Conservation (phyloP, 1,284 basidiomycete genomes). For the Rhodotorula sp. region DNA sequence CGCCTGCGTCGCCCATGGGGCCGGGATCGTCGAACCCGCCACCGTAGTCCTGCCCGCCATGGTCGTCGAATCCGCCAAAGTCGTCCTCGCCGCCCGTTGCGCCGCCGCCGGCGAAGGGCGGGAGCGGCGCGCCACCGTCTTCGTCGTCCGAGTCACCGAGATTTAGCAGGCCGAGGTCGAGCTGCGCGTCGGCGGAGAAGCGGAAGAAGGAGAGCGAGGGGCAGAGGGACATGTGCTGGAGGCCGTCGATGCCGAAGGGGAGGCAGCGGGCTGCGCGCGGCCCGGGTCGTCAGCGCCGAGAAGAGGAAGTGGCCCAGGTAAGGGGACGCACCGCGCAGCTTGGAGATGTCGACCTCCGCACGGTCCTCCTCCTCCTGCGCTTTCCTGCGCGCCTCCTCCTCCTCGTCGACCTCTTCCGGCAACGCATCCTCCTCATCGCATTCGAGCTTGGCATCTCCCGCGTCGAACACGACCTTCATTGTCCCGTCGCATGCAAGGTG, state of each 20-base stretch:
- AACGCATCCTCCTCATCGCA: conserved; percentile 70
- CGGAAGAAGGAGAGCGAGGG: conserved; percentile 77
- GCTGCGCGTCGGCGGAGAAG: conserved; percentile 56
- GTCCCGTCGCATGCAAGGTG: conserved; percentile 72
- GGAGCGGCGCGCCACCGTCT: conserved; percentile 44
- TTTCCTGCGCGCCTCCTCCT: conserved; percentile 63
- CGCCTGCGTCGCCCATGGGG: conserved; percentile 52
- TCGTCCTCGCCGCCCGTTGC: conserved; percentile 32
- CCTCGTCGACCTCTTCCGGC: conserved; percentile 54
- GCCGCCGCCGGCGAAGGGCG: neutral
- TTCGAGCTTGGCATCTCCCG: conserved; percentile 77
- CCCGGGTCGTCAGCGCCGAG: neutral
- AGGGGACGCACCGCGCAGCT: conserved; percentile 53
- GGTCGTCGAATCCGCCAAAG: conserved; percentile 53
- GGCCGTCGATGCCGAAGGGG: conserved; percentile 46
- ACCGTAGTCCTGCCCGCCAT: conserved; percentile 43
- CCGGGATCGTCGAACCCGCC: conserved; percentile 59
- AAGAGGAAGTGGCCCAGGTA: no score
- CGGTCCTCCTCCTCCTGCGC: conserved; percentile 52
- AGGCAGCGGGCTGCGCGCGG: conserved; percentile 4
- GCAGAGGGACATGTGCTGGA: conserved; percentile 67
- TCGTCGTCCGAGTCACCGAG: conserved; percentile 48
- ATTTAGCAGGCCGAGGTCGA: conserved; percentile 52
- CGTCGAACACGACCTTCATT: conserved; percentile 92
- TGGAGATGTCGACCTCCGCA: conserved; percentile 47